A percentile compares a stretch with the other conserved stretches of the same genome.
Conservation (phyloP, 2,329 filamentous ascomycete genomes). For the Knufia fluminis region DNA sequence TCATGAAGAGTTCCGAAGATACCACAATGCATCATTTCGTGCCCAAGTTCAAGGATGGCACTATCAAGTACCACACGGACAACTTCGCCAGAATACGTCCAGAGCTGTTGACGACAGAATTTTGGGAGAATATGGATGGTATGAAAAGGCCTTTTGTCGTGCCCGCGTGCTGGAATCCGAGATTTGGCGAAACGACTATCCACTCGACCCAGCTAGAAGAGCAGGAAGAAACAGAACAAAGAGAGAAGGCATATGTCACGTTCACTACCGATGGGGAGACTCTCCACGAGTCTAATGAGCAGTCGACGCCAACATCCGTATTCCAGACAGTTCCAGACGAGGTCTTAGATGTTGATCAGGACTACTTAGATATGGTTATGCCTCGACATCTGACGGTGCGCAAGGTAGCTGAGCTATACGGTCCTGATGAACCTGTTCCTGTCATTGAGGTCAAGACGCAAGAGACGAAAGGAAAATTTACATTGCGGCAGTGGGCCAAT, state of each 20-base stretch:
- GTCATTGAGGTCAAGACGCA: constrained; percentile 64
- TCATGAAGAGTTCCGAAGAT: constrained; percentile 56
- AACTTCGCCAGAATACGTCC: constrained; percentile 55
- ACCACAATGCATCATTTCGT: constrained; percentile 60
- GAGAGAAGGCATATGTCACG: constrained; percentile 20
- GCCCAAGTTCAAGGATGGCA: constrained; percentile 56
- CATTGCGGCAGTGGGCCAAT: constrained; percentile 56
- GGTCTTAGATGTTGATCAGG: constrained; percentile 52
- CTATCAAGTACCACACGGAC: constrained; percentile 51
- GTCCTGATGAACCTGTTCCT: constrained; percentile 49
- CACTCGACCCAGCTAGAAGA: neutral
- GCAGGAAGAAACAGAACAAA: neutral
- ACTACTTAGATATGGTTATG: constrained; percentile 60
- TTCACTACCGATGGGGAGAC: neutral
- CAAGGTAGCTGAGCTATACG: constrained; percentile 54
- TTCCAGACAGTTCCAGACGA: constrained; percentile 26
- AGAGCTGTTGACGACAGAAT: constrained; percentile 54
- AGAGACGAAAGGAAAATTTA: constrained; percentile 56
- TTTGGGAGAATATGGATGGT: constrained; percentile 53
- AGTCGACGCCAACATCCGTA: neutral
- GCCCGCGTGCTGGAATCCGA: constrained; percentile 51
- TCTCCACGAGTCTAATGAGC: constrained; percentile 11
- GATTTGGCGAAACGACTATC: constrained; percentile 24
- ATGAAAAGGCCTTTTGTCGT: constrained; percentile 61
- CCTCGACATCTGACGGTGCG: constrained; percentile 55